Base-by-base conservation (phyloP, 768 basidiomycete genomes). In the Collybia sordida region DNA sequence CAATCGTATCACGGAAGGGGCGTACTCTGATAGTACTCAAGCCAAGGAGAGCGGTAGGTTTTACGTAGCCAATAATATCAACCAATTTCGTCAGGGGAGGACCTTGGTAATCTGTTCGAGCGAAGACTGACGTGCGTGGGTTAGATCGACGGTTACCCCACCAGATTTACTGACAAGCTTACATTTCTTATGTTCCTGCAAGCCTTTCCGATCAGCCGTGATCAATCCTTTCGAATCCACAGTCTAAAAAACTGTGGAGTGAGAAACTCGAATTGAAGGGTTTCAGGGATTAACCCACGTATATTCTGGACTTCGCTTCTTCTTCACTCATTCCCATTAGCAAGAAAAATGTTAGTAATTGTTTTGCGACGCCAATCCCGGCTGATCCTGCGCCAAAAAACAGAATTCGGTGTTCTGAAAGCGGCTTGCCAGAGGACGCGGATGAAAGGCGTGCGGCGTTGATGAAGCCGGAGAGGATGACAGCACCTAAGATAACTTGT, bases 351-450 rank as follows among this genome's bases (percentile, higher is more conserved):
- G 86, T 87, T 64, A 83, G 73, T 23, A 90, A 73, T 62, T 94
- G 91, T 68, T 83, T 84, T 38, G 88, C 93, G 34, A 96, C 93
- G 47, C 93, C 93, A 45, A 94, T 87, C 39, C 92, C 93, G 6
- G 90, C 88, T 9, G 85, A 88, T 0, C 93, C 93, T 1, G 93
- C 91, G n/a, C 93, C 93, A 44, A 90, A 85, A 77, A 96, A 94
- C 44, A 95, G 74, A 59, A 95, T 88, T 39, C 81, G 80, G 58
- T 95, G 93, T 42, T 90, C 87, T 22, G 74, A 67, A 41, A 91
- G 70, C 9, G 86, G 73, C 42, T 49, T 74, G 66, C 76, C 65
- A 74, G 80, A 64, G 62, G 80, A 65, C 70, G 70, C 71, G 40
- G 79, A 79, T 11, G 83, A 72, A 28, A 87, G 70, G 48, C 77